Evolutionary conservation across 1,284 basidiomycete genomes (phyloP).

Genomic region (Xerocomus minutiporus): DNA sequence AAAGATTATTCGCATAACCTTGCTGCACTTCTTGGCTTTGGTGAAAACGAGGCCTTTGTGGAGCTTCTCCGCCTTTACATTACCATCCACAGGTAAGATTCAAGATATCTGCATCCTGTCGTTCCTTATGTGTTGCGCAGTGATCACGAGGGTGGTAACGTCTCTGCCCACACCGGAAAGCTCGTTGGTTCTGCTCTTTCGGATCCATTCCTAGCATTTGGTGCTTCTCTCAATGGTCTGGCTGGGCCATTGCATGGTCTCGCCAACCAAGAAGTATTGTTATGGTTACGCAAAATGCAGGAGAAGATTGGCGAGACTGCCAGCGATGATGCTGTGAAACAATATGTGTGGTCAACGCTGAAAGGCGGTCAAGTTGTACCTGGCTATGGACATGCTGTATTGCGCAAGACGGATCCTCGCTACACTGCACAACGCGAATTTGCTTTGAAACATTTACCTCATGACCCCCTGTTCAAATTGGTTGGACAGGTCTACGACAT

Average conservation of each 20-base stretch:
- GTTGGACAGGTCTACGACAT: slow-evolving; percentile 92
- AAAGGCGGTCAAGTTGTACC: slow-evolving; percentile 91
- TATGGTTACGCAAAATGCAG: slow-evolving; percentile 91
- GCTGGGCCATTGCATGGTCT: slow-evolving; percentile 97
- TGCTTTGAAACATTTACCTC: slow-evolving; percentile 82
- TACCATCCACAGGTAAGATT: slow-evolving; percentile 81
- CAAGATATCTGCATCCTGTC: neutral
- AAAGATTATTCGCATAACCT: slow-evolving; percentile 96
- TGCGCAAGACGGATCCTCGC: slow-evolving; percentile 96
- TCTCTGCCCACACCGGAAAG: slow-evolving; percentile 95
- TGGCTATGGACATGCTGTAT: slow-evolving; percentile 94
- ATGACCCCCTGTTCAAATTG: slow-evolving; percentile 89
- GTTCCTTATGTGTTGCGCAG: slow-evolving; percentile 35
- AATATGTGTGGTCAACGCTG: slow-evolving; percentile 92
- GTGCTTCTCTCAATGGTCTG: slow-evolving; percentile 91
- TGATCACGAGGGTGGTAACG: slow-evolving; percentile 98
- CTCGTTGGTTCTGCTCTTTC: slow-evolving; percentile 96
- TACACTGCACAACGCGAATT: slow-evolving; percentile 96
- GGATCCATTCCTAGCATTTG: slow-evolving; percentile 95
- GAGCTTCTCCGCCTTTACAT: slow-evolving; percentile 96
- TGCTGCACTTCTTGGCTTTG: slow-evolving; percentile 88
- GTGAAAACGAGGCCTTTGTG: slow-evolving; percentile 84
- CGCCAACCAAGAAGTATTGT: slow-evolving; percentile 92
- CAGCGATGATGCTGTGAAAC: slow-evolving; percentile 80
- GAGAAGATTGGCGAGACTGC: slow-evolving; percentile 76